A percentile compares a stretch with the other conserved stretches of the same genome.
These are phyloP conservation scores for Thermothelomyces thermophilus DNA, from an alignment of 2,329 filamentous ascomycete species.

Conservation along the genomic window DNA sequence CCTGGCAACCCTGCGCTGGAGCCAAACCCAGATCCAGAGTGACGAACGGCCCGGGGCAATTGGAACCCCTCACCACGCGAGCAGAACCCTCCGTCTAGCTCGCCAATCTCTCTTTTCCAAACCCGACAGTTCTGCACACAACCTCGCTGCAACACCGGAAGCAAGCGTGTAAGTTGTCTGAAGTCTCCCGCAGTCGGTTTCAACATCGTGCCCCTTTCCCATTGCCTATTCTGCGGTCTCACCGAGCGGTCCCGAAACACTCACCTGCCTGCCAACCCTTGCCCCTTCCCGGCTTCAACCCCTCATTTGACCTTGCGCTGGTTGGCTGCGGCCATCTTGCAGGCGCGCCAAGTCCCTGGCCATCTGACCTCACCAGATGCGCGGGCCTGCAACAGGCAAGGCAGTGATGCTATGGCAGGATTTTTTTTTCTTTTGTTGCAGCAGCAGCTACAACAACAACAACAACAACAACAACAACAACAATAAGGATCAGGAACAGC, in stretches of 20 bases:
- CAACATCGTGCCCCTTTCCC: background rate
- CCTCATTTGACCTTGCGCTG: slow-evolving; percentile 23
- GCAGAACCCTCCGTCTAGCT: slow-evolving; percentile 9
- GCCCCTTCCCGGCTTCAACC: slow-evolving; percentile 23
- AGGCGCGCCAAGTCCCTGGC: slow-evolving; percentile 24
- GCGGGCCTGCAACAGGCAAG: slow-evolving; percentile 17
- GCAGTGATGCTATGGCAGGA: slow-evolving; percentile 6
- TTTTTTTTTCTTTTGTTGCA: slow-evolving; percentile 7
- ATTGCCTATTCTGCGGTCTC: slow-evolving; percentile 5
- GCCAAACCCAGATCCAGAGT: slow-evolving; percentile 14
- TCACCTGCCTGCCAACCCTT: slow-evolving; percentile 23
- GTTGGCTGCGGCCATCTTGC: slow-evolving; percentile 24
- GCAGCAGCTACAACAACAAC: background rate
- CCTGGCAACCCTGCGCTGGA: slow-evolving; percentile 4
- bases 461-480: background rate
- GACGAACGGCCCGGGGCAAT: slow-evolving; percentile 14
- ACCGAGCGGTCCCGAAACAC: slow-evolving; percentile 24
- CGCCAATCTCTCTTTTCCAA: slow-evolving; percentile 11
- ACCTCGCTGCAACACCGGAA: slow-evolving; percentile 10
- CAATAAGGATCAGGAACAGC: no score
- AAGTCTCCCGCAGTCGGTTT: slow-evolving; percentile 8
- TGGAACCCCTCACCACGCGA: slow-evolving; percentile 21
- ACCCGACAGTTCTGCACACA: slow-evolving; percentile 8
- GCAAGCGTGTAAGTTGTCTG: slow-evolving; percentile 19
- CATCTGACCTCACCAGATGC: slow-evolving; percentile 27